Conservation (phyloP, 306 rosid genomes). For the Prunus mira region DNA sequence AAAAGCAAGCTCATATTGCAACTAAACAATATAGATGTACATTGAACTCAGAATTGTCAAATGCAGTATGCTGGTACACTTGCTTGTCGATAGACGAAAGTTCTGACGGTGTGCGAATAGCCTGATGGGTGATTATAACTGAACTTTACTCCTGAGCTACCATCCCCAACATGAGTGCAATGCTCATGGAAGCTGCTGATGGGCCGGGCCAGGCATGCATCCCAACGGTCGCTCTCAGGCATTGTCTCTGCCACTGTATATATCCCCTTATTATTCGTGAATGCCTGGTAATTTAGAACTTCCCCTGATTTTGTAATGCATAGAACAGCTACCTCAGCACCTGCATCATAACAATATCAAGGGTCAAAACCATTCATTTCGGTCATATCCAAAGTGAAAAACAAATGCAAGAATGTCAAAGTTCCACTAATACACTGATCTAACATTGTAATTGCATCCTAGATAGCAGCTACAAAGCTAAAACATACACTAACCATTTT, state of each 20-base stretch:
- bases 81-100: constrained; percentile 65
- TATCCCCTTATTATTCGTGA: constrained; percentile 68
- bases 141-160: constrained; percentile 77
- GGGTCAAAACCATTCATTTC: not conserved
- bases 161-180: constrained; percentile 67
- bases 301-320: constrained; percentile 93
- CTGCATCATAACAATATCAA: constrained; percentile 35
- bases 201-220: constrained; percentile 91
- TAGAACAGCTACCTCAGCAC: constrained; percentile 95
- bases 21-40: not conserved
- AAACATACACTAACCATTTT: not conserved
- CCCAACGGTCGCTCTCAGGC: constrained; percentile 96
- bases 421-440: not conserved
- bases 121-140: constrained; percentile 80
- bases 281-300: constrained; percentile 89
- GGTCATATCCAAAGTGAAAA: not conserved
- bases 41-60: constrained; percentile 36
- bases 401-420: not conserved
- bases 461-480: not conserved
- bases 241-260: constrained; percentile 90
- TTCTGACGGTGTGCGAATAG: constrained; percentile 63
- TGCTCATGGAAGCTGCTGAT: constrained; percentile 86
- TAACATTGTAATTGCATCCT: not conserved
- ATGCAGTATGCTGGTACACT: constrained; percentile 70
- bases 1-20: constrained; percentile 6